Evolutionary conservation across 257 asterid species (phyloP), one percentile per base, ranked within the genome.

Genomic region (Solanum gracilifrons): DNA sequence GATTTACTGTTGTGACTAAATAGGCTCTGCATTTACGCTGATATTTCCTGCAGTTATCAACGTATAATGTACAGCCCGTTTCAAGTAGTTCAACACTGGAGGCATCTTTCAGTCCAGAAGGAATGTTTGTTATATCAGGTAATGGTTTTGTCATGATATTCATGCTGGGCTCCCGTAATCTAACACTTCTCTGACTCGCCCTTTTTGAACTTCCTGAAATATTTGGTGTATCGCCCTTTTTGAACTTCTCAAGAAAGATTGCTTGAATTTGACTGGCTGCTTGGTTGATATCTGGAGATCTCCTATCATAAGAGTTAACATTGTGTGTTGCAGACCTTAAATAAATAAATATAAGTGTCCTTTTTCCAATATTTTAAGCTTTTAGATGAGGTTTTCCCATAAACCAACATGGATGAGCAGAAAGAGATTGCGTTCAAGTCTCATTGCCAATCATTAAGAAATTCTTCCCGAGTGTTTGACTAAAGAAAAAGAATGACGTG

Each of bases 91-190:
- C 98, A 76, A 96, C 99, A 69, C 87, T 97, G 94, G 99, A 97
- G 92, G 98, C 99, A 9, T 93, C 98, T 91, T 97, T 97, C 93
- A 97, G 99, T 88, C 98, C 98, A 21, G 99, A 97, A 51, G 99
- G 98, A 91, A 93, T 89, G 94, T 97, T 92, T 91, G 98, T 95
- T 85, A 89, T 96, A 84, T 96, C 99, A 95, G 99, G 99, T 96
- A 77, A 74, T 32, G n/a, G n/a, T 73, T 43, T 31, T 37, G 33
- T 48, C 85, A 48, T 46, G 69, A 48, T 46, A 16, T 46, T 79
- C 84, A 43, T 79, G 84, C 64, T 79, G 84, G 37, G 84, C 16
- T 79, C 25, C 36, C 13, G 23, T 48, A 27, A 18, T 16, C 36
- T 48, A 48, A 29, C 13, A 46, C 69, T 80, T 31, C 68, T 48